Base-by-base conservation (phyloP, 495 filamentous ascomycete species). In the Xylaria acuta region DNA sequence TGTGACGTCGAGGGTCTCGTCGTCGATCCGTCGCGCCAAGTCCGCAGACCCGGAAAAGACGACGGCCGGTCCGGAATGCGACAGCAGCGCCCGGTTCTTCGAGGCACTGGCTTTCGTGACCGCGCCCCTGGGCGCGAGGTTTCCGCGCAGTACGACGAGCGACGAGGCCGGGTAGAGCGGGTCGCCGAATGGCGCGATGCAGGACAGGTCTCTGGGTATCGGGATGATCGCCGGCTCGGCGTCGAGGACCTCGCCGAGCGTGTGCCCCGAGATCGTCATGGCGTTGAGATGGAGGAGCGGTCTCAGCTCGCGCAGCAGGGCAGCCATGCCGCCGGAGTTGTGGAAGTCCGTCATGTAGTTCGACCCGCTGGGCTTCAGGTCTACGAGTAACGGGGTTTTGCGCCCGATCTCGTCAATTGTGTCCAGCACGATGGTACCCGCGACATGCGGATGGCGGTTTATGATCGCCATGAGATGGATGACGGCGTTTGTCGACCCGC, bases 311-410 rank as follows among this genome's bases (percentile, higher is more conserved):
- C 87, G 83, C 12, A 92, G 72, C 0, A 92, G 76, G 5, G 86
- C 86, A 30, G 84, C 72, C 88, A 92, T 92, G 54, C 90, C 90
- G 8, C 90, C 90, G 0, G 89, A 86, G 75, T 89, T 88, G 75
- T 92, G 90, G 72, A 92, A 91, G 73, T 92, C 89, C 45, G 86
- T 88, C 90, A 92, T 92, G 80, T 92, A 92, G 68, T 91, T 90
- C 22, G 88, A 83, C 5, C 90, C 90, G 70, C 88, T 90, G 5
- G 90, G 90, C 69, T 92, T 92, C 18, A 92, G 81, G 74, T 92
- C 90, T 5, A 92, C 82, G 3, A 92, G 79, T 1, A 92, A 78
- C 0, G 90, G 90, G 0, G 88, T 90, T 9, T 75, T 82, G 20
- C 84, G 81, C 9, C 90, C 90, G 49, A 92, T 86, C 16, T 86